Conservation (phyloP, 352 stramenopile species). For the Hyphochytrium catenoides region DNA sequence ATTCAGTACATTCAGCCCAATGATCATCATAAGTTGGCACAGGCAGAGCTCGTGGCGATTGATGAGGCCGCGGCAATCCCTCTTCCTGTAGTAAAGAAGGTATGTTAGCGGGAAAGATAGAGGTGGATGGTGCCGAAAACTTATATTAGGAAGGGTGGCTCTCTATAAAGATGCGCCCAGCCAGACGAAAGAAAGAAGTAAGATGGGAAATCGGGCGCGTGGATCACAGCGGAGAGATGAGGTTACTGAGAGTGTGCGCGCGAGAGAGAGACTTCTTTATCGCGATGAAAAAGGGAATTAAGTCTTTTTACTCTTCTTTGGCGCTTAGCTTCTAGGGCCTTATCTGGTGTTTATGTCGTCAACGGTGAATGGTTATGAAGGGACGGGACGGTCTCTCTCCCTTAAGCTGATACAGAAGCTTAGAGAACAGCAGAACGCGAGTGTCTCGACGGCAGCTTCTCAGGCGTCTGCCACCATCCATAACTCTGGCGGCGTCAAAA, state of each 20-base stretch:
- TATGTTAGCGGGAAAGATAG: too few species aligned
- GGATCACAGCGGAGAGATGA: too few species aligned
- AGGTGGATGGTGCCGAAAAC: too few species aligned
- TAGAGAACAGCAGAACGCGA: conserved; percentile 70
- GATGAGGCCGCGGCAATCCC: conserved; percentile 99
- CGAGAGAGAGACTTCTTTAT: too few species aligned
- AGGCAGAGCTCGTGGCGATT: conserved; percentile 91
- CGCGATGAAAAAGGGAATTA: too few species aligned
- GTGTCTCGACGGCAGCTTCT: conserved; percentile 24
- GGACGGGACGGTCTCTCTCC: conserved; percentile 90
- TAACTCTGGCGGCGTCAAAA: conserved; percentile 63
- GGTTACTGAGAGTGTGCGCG: too few species aligned
- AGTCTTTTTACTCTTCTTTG: too few species aligned
- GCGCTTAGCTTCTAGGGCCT: conserved; percentile 76
- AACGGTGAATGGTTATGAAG: conserved; percentile 99
- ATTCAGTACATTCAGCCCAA: conserved; percentile 89
- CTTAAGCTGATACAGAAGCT: conserved; percentile 98
- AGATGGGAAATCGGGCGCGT: too few species aligned
- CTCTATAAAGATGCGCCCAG: too few species aligned
- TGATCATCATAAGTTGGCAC: conserved; percentile 85
- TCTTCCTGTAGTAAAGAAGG: conserved; percentile 88
- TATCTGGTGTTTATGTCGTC: conserved; percentile 97
- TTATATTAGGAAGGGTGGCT: too few species aligned
- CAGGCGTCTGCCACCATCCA: conserved; percentile 39
- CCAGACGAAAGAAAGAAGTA: too few species aligned